Conservation (phyloP, 208 protist species). For the Trypanosomatidae sp. region DNA sequence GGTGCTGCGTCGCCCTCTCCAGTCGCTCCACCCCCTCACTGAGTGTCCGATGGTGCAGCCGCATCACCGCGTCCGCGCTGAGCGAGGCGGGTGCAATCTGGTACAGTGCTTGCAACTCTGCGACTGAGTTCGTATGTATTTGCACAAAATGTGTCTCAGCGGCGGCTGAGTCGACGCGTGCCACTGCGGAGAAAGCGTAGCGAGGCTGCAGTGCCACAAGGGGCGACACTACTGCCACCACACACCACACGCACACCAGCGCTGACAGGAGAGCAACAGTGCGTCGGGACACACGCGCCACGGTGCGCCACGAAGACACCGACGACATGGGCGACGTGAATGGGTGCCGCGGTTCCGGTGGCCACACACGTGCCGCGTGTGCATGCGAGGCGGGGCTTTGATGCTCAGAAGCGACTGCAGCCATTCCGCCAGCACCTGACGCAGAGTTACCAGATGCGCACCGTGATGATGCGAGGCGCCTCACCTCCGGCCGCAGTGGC, state of each 20-base stretch:
- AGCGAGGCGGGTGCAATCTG: slow-evolving; percentile 48
- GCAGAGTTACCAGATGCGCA: background rate
- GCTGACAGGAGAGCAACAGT: background rate
- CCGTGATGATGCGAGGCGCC: background rate
- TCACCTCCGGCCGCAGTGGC: background rate
- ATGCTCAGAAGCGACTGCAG: background rate
- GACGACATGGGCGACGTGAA: slow-evolving; percentile 11
- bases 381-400: background rate
- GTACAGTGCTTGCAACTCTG: slow-evolving; percentile 77
- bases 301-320: background rate
- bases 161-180: slow-evolving; percentile 18
- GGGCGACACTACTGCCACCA: slow-evolving; percentile 6
- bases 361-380: background rate
- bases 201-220: slow-evolving; percentile 29
- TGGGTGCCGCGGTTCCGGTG: background rate
- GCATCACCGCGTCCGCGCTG: slow-evolving; percentile 19
- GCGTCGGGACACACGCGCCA: background rate
- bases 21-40: slow-evolving; percentile 73
- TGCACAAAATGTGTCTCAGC: slow-evolving; percentile 27
- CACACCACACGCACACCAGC: slow-evolving; percentile 7
- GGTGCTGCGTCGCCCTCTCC: slow-evolving; percentile 54
- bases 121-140: slow-evolving; percentile 56
- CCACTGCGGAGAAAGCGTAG: background rate
- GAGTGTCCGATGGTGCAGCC: slow-evolving; percentile 57
- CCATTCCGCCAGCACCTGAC: background rate